These are phyloP conservation scores for Rhodotorula glutinis DNA, from an alignment of 1,284 basidiomycete genomes.

Conservation along the genomic window DNA sequence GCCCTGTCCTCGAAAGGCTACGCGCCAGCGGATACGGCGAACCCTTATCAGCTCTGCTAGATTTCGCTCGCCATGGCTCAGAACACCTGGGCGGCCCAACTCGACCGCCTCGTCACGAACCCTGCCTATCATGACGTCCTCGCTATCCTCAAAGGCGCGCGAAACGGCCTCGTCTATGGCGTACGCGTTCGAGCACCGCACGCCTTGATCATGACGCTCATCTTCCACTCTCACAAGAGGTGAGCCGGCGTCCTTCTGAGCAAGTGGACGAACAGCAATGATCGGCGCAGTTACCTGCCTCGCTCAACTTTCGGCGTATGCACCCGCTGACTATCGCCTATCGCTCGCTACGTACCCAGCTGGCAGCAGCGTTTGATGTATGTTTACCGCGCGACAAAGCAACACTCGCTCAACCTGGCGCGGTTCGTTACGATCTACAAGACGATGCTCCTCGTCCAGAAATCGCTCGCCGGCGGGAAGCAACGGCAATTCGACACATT, in stretches of 20 bases:
- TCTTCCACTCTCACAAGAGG: slow-evolving; percentile 58
- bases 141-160: slow-evolving; percentile 86
- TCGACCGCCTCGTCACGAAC: slow-evolving; percentile 44
- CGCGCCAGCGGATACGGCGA: too few relatives aligned
- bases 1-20: too few relatives aligned
- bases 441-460: slow-evolving; percentile 73
- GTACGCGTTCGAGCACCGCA: slow-evolving; percentile 87
- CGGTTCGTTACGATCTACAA: slow-evolving; percentile 96
- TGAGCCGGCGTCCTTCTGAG: slow-evolving; percentile 3
- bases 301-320: too few relatives aligned
- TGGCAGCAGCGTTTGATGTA: slow-evolving; percentile 64
- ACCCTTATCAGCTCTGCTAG: too few relatives aligned
- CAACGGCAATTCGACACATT: slow-evolving; percentile 79
- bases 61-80: too few relatives aligned
- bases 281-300: too few relatives aligned
- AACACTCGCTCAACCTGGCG: slow-evolving; percentile 82
- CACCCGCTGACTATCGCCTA: too few relatives aligned
- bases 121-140: slow-evolving; percentile 86
- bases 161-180: slow-evolving; percentile 83
- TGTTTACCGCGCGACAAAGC: slow-evolving; percentile 83
- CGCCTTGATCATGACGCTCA: slow-evolving; percentile 94
- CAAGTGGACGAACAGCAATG: too few relatives aligned
- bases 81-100: background rate
- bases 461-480: slow-evolving; percentile 60
- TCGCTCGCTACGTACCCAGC: slow-evolving; percentile 49